Conservation (phyloP, 2,329 filamentous ascomycete species). For the Pseudogymnoascus verrucosus region DNA sequence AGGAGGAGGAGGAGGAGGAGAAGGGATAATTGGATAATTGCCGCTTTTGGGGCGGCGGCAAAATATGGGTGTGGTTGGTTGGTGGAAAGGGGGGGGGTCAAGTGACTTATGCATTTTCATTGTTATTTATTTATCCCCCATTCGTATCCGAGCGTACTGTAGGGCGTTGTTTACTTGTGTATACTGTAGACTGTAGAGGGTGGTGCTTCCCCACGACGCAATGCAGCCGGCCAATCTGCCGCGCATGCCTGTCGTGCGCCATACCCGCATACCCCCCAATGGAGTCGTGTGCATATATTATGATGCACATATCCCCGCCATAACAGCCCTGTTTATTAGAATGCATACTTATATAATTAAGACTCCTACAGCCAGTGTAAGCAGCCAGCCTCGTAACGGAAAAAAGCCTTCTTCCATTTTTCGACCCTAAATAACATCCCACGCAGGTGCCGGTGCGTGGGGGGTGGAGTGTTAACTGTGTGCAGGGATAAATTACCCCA, state of each 20-base stretch:
- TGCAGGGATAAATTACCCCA: not conserved
- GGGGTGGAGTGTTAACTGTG: not conserved
- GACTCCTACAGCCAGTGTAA: not conserved
- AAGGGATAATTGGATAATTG: not conserved
- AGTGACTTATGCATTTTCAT: not conserved
- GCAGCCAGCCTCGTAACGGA: not conserved
- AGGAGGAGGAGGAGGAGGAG: not conserved
- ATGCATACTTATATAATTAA: not conserved
- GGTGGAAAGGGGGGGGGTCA: not conserved
- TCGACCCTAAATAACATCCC: not conserved
- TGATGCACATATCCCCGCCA: too few species aligned
- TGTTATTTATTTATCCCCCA: not conserved
- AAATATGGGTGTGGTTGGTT: not conserved
- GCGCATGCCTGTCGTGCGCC: not conserved
- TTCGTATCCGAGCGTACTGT: not conserved
- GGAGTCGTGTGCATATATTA: not conserved
- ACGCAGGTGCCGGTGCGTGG: not conserved
- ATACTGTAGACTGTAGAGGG: too few species aligned
- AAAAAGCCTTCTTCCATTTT: not conserved
- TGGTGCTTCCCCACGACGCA: not conserved
- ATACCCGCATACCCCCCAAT: not conserved
- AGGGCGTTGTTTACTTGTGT: not conserved
- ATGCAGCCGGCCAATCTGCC: not conserved
- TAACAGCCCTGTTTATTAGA: not conserved
- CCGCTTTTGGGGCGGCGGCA: not conserved